phyloP scores from a whole-genome alignment of 2,329 filamentous ascomycete genomes.

The Ophiocordyceps sinensis region DNA sequence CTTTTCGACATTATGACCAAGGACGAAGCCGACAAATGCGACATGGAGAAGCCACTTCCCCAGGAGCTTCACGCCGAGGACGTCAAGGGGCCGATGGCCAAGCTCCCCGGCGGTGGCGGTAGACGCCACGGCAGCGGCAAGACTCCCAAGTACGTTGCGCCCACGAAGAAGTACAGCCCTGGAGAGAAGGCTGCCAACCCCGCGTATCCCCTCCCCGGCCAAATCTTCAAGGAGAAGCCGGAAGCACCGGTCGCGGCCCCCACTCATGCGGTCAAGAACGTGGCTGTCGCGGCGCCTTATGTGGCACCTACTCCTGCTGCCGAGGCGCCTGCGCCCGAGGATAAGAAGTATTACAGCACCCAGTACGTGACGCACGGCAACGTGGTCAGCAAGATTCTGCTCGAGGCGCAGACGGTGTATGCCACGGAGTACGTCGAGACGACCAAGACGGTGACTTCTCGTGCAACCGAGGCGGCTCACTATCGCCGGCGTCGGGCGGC shows the following conservation, averaged over 20 bases:
- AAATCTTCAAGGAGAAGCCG: constrained; percentile 24
- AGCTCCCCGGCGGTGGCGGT: constrained; percentile 44
- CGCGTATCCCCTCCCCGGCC: constrained; percentile 23
- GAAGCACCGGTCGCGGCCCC: constrained; percentile 4
- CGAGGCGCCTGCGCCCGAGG: constrained; percentile 8
- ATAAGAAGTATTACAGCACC: constrained; percentile 29
- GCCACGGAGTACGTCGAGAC: constrained; percentile 30
- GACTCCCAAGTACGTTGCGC: not conserved
- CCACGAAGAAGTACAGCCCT: constrained; percentile 18
- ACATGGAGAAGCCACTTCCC: constrained; percentile 40
- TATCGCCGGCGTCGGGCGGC: constrained; percentile 13
- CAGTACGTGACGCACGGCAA: constrained; percentile 35
- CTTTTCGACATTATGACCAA: constrained; percentile 59
- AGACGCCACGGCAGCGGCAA: constrained; percentile 8
- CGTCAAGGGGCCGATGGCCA: constrained; percentile 35
- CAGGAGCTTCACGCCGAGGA: constrained; percentile 41
- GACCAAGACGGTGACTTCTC: constrained; percentile 21
- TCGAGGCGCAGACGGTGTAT: constrained; percentile 39
- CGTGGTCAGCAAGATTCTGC: constrained; percentile 40
- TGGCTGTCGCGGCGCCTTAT: constrained; percentile 1
- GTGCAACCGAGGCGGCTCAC: constrained; percentile 2
- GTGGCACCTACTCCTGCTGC: constrained; percentile 4
- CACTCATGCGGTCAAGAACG: not conserved
- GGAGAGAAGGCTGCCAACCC: constrained; percentile 17
- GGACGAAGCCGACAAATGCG: constrained; percentile 41